Evolutionary conservation across 257 asterid species (phyloP).

Genomic region (Linaria vulgaris): DNA sequence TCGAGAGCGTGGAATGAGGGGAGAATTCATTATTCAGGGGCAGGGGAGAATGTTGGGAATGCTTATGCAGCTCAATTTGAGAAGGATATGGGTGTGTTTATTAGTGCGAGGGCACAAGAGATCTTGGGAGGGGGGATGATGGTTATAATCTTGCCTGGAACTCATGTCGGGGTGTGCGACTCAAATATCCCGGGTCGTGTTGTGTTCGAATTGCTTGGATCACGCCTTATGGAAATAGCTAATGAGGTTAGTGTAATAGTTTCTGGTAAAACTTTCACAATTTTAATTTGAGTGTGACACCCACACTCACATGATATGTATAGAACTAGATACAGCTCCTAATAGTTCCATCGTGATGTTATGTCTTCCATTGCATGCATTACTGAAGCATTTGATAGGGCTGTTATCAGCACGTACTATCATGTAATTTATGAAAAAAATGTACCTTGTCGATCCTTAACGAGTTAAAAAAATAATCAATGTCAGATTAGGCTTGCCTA

Average conservation of each 20-base stretch:
- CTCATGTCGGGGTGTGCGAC: slow-evolving; percentile 9
- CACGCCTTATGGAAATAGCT: slow-evolving; percentile 34
- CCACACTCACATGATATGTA: too few species aligned
- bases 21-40: slow-evolving; percentile 25
- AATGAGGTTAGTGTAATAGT: slow-evolving; percentile 19
- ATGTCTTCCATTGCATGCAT: too few species aligned
- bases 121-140: slow-evolving; percentile 35
- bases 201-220: slow-evolving; percentile 15
- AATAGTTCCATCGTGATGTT: too few species aligned
- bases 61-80: slow-evolving; percentile 34
- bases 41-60: slow-evolving; percentile 10
- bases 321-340: too few species aligned
- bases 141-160: slow-evolving; percentile 19
- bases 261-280: too few species aligned
- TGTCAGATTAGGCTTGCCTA: too few species aligned
- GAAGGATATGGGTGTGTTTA: slow-evolving; percentile 30
- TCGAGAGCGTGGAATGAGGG: slow-evolving; percentile 32
- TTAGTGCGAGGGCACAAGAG: slow-evolving; percentile 38
- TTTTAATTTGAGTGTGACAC: too few species aligned
- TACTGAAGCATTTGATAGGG: too few species aligned
- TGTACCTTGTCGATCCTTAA: too few species aligned
- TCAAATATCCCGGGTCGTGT: background rate
- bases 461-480: too few species aligned
- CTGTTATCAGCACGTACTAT: too few species aligned
- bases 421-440: too few species aligned